phyloP scores from a whole-genome alignment of 2,329 filamentous ascomycete genomes.

The Cadophora sp. region DNA sequence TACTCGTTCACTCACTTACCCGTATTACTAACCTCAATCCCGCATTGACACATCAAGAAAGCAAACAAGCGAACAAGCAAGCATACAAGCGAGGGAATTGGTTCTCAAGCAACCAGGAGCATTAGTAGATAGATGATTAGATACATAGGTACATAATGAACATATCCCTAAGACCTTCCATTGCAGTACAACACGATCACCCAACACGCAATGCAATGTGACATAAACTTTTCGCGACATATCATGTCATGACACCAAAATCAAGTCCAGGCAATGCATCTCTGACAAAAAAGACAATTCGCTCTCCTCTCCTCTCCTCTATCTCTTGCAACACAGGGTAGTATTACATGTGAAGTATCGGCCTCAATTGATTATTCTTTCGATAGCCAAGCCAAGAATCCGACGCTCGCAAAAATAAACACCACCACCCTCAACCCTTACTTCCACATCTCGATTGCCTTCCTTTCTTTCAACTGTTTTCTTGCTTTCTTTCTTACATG shows the following conservation, averaged over 20 bases:
- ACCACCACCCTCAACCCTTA: background rate
- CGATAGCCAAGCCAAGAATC: background rate
- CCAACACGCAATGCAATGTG: constrained; percentile 6
- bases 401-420: background rate
- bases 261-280: constrained; percentile 27
- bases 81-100: background rate
- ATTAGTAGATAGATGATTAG: background rate
- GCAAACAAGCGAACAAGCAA: background rate
- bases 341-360: constrained; percentile 9
- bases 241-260: background rate
- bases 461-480: background rate
- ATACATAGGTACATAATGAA: background rate
- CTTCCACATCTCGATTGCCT: no score
- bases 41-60: background rate
- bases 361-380: constrained; percentile 1
- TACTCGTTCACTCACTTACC: background rate
- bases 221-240: constrained; percentile 3
- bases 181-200: background rate
- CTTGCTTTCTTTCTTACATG: background rate
- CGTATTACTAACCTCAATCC: background rate
- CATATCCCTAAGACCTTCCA: background rate
- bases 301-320: background rate
- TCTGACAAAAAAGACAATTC: background rate
- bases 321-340: background rate
- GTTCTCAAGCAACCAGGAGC: background rate